Percentiles rank a stretch among this genome's conserved stretches.
These are phyloP conservation scores for Wickerhamomyces mucosus DNA, from an alignment of 805 yeast species.

Conservation along the genomic window DNA sequence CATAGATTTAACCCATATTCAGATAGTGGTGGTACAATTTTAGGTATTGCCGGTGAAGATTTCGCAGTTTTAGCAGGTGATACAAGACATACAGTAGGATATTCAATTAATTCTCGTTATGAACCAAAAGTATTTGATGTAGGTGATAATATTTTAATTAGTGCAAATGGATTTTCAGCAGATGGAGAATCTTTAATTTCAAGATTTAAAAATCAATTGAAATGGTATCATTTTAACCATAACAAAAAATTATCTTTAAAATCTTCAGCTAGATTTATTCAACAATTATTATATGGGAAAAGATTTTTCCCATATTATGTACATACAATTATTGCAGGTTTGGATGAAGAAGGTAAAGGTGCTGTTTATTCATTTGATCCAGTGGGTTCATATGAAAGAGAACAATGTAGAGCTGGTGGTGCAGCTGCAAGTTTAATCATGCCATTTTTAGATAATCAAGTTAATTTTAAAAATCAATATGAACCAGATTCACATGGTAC, in stretches of 20 bases:
- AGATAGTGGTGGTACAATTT: slow-evolving; percentile 93
- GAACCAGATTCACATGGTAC: slow-evolving; percentile 71
- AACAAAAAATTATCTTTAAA: slow-evolving; percentile 57
- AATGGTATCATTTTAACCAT: slow-evolving; percentile 92
- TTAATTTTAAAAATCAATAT: slow-evolving; percentile 86
- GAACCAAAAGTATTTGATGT: slow-evolving; percentile 84
- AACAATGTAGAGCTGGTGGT: slow-evolving; percentile 96
- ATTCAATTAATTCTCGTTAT: slow-evolving; percentile 84
- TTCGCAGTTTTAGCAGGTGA: slow-evolving; percentile 97
- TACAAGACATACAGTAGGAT: slow-evolving; percentile 94
- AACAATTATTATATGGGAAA: slow-evolving; percentile 84
- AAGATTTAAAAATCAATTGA: slow-evolving; percentile 50
- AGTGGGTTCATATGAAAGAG: slow-evolving; percentile 95
- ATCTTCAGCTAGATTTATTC: slow-evolving; percentile 84
- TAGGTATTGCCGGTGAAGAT: slow-evolving; percentile 97
- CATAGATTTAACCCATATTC: slow-evolving; percentile 89
- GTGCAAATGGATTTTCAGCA: slow-evolving; percentile 95
- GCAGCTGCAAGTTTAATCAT: slow-evolving; percentile 92
- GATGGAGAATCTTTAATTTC: slow-evolving; percentile 83
- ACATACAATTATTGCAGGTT: slow-evolving; percentile 88
- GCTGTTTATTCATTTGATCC: slow-evolving; percentile 96
- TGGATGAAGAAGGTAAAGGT: slow-evolving; percentile 81
- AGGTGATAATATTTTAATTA: slow-evolving; percentile 79
- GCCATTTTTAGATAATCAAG: slow-evolving; percentile 98
- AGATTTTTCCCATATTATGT: slow-evolving; percentile 96